These are phyloP conservation scores for Corniculantispora saksenae DNA, from an alignment of 2,329 filamentous ascomycete genomes.

Conservation along the genomic window DNA sequence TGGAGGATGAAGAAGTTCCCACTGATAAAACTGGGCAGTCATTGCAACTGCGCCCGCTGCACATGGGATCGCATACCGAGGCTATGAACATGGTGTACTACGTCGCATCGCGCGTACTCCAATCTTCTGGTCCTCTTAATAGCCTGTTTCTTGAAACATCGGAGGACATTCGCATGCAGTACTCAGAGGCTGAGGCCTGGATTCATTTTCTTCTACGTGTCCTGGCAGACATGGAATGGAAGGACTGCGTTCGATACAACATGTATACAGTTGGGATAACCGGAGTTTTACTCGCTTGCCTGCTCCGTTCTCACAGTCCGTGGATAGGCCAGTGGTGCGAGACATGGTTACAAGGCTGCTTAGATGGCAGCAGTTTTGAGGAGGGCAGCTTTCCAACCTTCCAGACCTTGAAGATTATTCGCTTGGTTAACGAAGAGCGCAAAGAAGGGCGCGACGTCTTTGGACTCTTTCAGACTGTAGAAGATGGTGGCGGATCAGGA, in stretches of 20 bases:
- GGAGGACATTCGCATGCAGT: neutral
- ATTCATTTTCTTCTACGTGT: constrained; percentile 26
- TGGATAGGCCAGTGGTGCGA: constrained; percentile 24
- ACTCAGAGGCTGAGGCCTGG: constrained; percentile 21
- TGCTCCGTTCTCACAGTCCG: constrained; percentile 19
- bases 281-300: constrained; percentile 23
- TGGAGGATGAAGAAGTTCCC: neutral
- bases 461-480: constrained; percentile 20
- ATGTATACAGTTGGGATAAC: constrained; percentile 27
- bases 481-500: constrained; percentile 20
- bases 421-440: constrained; percentile 22
- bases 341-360: constrained; percentile 24
- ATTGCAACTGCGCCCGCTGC: constrained; percentile 15
- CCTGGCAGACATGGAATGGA: constrained; percentile 26
- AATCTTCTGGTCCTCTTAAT: constrained; percentile 12
- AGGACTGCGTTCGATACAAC: constrained; percentile 26
- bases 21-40: neutral
- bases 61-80: constrained; percentile 19
- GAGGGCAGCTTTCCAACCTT: constrained; percentile 27
- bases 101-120: constrained; percentile 21
- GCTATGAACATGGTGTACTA: constrained; percentile 26
- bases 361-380: constrained; percentile 21
- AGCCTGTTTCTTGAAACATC: neutral
- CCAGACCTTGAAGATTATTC: constrained; percentile 23
- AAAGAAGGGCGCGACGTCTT: constrained; percentile 17